Percentiles rank a stretch among this genome's conserved stretches.
phyloP scores from a whole-genome alignment of 2,329 filamentous ascomycete species.

The Fusarium sp. region DNA sequence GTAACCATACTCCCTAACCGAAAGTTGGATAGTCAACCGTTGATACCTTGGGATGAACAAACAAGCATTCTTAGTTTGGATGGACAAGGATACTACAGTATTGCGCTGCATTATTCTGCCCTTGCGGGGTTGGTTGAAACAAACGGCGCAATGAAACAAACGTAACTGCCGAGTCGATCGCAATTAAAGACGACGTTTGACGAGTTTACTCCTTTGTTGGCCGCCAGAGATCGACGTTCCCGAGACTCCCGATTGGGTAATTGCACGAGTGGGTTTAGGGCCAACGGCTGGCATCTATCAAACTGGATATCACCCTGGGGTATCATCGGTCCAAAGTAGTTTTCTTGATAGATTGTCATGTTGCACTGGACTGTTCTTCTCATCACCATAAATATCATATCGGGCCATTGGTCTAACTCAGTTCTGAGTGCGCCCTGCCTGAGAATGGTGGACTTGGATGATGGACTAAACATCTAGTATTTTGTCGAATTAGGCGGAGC shows the following conservation, averaged over 20 bases:
- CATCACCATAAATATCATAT: neutral
- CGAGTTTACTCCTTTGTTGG: neutral
- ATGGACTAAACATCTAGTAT: no score
- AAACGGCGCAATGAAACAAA: conserved; percentile 13
- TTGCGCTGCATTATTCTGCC: neutral
- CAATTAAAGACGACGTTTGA: conserved; percentile 12
- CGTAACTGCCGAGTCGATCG: conserved; percentile 26
- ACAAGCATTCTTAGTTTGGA: neutral
- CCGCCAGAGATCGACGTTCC: conserved; percentile 13
- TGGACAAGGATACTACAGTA: neutral
- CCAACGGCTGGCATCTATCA: neutral
- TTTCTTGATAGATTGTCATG: neutral
- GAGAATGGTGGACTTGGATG: neutral
- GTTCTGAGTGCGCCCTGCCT: neutral
- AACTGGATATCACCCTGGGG: conserved; percentile 12
- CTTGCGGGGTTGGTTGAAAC: conserved; percentile 8
- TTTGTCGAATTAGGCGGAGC: no score
- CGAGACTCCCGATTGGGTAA: neutral
- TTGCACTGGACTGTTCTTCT: neutral
- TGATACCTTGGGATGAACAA: neutral
- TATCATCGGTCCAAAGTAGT: neutral
- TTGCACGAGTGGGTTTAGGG: neutral
- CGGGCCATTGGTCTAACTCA: neutral
- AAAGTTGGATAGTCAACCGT: conserved; percentile 22
- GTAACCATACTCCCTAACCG: conserved; percentile 10